Percentiles rank a stretch among this genome's conserved stretches.
These are phyloP conservation scores for Urtica urens DNA, from an alignment of 306 rosid species.

Conservation along the genomic window DNA sequence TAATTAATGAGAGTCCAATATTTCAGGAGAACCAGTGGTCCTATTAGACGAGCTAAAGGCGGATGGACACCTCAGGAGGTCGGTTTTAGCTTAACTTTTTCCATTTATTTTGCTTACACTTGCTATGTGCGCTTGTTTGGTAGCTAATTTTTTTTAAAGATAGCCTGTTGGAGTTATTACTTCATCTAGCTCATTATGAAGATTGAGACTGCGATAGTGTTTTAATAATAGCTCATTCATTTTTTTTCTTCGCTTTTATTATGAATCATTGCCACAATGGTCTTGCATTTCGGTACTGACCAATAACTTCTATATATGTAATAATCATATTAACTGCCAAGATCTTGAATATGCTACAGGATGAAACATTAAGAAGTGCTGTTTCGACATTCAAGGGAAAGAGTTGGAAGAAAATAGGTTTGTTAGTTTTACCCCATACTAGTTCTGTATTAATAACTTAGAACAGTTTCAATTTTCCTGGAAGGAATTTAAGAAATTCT, in stretches of 20 bases:
- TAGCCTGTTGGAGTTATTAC: not conserved
- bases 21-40: constrained; percentile 84
- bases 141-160: not conserved
- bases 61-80: constrained; percentile 99
- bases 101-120: not conserved
- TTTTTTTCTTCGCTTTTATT: not conserved
- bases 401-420: constrained; percentile 98
- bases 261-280: no score
- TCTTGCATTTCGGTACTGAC: not conserved
- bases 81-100: constrained; percentile 7
- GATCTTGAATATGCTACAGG: constrained; percentile 40
- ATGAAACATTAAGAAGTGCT: constrained; percentile 88
- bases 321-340: constrained; percentile 7
- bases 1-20: constrained; percentile 13
- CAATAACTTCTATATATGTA: not conserved
- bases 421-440: no score
- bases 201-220: not conserved
- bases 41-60: constrained; percentile 95
- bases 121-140: not conserved
- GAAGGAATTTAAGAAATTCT: no score
- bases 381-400: constrained; percentile 80
- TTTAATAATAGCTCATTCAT: not conserved
- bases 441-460: no score
- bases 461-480: no score
- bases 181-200: not conserved